A percentile compares a stretch with the other conserved stretches of the same genome.
Evolutionary conservation across 2,329 filamentous ascomycete genomes (phyloP).

Genomic region (Cladosporium sp.): DNA sequence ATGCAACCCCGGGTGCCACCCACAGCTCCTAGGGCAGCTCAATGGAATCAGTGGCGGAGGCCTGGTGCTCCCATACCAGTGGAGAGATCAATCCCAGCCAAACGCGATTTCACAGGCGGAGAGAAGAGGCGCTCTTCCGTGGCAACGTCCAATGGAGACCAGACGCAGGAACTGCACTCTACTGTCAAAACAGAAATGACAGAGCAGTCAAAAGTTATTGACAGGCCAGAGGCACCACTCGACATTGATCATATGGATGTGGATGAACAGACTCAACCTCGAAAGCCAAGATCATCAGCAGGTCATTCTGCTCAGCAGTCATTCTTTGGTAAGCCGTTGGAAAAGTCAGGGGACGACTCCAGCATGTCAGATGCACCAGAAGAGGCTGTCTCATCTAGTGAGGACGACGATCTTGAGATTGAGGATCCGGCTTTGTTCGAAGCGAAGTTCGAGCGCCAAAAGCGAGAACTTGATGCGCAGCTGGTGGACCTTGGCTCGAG

Average conservation of each 20-base stretch:
- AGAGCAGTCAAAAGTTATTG: background rate
- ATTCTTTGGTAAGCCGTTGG: constrained; percentile 34
- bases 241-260: constrained; percentile 30
- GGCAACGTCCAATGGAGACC: constrained; percentile 10
- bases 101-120: constrained; percentile 46
- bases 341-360: constrained; percentile 24
- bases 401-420: constrained; percentile 49
- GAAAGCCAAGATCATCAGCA: constrained; percentile 22
- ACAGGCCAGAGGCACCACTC: background rate
- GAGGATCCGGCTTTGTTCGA: constrained; percentile 50
- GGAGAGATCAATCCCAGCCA: constrained; percentile 41
- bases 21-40: constrained; percentile 33
- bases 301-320: constrained; percentile 34
- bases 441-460: constrained; percentile 49
- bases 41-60: constrained; percentile 45
- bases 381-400: constrained; percentile 39
- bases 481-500: constrained; percentile 44
- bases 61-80: constrained; percentile 36
- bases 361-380: constrained; percentile 26
- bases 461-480: constrained; percentile 45
- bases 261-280: constrained; percentile 23
- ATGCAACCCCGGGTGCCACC: constrained; percentile 26
- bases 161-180: constrained; percentile 12
- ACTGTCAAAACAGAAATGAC: constrained; percentile 19
- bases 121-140: constrained; percentile 36